Conservation (phyloP, 345 rosid genomes). For the Reutealis trisperma region DNA sequence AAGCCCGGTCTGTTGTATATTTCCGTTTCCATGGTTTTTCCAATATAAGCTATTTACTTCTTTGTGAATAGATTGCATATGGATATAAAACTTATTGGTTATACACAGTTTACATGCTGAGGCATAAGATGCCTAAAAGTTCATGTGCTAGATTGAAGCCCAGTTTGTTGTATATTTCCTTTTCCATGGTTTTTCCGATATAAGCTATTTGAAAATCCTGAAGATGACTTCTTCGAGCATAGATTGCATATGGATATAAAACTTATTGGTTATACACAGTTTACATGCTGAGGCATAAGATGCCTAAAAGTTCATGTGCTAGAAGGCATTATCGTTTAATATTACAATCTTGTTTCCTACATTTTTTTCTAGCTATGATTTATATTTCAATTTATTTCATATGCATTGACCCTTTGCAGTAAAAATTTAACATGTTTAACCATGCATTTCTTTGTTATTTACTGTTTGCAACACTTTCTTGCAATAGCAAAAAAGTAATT, state of each 20-base stretch:
- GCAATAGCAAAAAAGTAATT: neutral
- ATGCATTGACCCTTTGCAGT: neutral
- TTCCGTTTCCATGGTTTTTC: neutral
- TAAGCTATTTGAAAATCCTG: neutral
- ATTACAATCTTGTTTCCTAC: neutral
- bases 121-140: neutral
- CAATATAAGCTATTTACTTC: neutral
- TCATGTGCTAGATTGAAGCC: neutral
- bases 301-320: neutral
- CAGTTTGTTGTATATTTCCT: neutral
- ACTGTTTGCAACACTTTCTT: neutral
- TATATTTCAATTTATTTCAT: too few relatives aligned
- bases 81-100: neutral
- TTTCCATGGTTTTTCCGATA: neutral
- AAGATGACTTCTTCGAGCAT: neutral
- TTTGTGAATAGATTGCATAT: neutral
- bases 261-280: neutral
- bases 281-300: neutral
- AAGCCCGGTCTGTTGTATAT: neutral
- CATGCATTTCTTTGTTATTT: neutral
- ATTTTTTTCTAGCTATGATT: neutral
- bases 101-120: neutral
- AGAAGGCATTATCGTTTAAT: neutral
- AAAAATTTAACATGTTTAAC: neutral
- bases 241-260: neutral